These are phyloP conservation scores for Ophiocordyceps camponoti-rufipedis DNA, from an alignment of 2,329 filamentous ascomycete genomes.

Conservation along the genomic window DNA sequence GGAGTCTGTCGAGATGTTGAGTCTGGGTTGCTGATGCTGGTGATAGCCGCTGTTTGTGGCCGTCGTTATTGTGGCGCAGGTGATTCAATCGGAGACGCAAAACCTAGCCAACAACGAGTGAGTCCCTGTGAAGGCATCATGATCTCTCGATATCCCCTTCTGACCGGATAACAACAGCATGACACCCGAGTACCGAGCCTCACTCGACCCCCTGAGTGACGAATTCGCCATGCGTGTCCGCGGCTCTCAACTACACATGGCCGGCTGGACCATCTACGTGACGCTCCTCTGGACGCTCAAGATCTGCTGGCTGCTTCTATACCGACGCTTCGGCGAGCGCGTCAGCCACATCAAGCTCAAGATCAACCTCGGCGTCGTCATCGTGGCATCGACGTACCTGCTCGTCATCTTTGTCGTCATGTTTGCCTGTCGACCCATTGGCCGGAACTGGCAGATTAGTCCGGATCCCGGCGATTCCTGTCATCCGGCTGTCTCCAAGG, in stretches of 20 bases:
- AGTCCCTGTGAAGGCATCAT: neutral
- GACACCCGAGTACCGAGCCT: neutral
- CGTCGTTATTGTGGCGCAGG: neutral
- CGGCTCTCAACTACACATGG: conserved; percentile 36
- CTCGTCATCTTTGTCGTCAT: conserved; percentile 29
- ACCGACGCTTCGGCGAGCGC: conserved; percentile 27
- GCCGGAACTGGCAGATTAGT: conserved; percentile 38
- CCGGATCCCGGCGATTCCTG: conserved; percentile 34
- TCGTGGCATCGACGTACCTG: conserved; percentile 29
- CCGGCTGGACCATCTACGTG: conserved; percentile 35
- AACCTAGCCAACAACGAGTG: neutral
- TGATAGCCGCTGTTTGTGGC: neutral
- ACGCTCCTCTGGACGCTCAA: conserved; percentile 35
- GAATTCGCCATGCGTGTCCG: conserved; percentile 1
- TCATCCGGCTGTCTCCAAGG: conserved; percentile 27
- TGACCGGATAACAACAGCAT: neutral
- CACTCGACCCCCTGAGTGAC: neutral
- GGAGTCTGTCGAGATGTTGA: neutral
- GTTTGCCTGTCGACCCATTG: conserved; percentile 29
- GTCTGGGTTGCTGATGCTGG: neutral
- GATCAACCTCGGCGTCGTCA: conserved; percentile 27
- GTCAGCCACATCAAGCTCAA: conserved; percentile 9
- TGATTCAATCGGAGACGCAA: neutral
- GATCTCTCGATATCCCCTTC: neutral
- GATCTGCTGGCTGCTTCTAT: conserved; percentile 34